A percentile compares a stretch with the other conserved stretches of the same genome.
These are phyloP conservation scores for Salix udensis DNA, from an alignment of 345 rosid species.

Conservation along the genomic window DNA sequence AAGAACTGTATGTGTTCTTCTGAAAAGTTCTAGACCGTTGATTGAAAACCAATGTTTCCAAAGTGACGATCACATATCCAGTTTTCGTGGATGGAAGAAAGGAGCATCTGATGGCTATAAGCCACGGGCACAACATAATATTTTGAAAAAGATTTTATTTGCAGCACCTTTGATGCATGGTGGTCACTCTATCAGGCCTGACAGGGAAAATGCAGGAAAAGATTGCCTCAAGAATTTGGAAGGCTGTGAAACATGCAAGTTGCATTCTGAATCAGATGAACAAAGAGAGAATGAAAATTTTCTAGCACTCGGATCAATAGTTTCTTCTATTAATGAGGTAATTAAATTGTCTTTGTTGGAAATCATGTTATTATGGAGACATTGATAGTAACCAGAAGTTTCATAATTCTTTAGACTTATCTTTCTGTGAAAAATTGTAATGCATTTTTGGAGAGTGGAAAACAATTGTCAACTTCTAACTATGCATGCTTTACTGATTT, in stretches of 20 bases:
- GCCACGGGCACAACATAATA: conserved; percentile 42
- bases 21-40: conserved; percentile 33
- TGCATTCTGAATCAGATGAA: conserved; percentile 23
- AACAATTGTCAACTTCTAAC: not conserved
- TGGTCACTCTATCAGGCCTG: conserved; percentile 1
- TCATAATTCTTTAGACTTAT: not conserved
- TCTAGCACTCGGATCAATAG: conserved; percentile 50
- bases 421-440: not conserved
- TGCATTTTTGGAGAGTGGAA: not conserved
- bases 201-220: conserved; percentile 24
- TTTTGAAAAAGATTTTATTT: conserved; percentile 53
- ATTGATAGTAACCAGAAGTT: not conserved
- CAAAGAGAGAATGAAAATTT: conserved; percentile 53
- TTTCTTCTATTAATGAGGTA: conserved; percentile 65
- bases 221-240: conserved; percentile 3
- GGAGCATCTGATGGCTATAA: conserved; percentile 20
- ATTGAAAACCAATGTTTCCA: conserved; percentile 18
- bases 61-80: conserved; percentile 41
- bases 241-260: conserved; percentile 12
- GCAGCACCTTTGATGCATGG: conserved; percentile 61
- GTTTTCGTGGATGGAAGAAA: conserved; percentile 64
- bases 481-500: not conserved
- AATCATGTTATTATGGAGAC: not conserved
- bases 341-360: not conserved
- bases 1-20: conserved; percentile 48